phyloP scores from a whole-genome alignment of 2,329 filamentous ascomycete genomes.

The Neoascochyta sp. region DNA sequence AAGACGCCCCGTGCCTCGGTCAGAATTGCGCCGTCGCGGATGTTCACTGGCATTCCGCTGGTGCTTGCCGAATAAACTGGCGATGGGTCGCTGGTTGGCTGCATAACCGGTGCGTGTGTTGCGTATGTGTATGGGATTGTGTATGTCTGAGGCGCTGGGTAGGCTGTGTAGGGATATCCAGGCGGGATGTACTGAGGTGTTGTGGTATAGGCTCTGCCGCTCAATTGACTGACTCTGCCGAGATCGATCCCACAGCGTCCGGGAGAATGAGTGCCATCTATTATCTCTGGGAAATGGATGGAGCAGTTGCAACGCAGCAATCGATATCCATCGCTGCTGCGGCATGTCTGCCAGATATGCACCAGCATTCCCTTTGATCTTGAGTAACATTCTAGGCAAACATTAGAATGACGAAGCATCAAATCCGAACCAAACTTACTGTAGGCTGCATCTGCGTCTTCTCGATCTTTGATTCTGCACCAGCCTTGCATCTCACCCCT shows the following conservation, averaged over 20 bases:
- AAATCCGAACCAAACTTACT: conserved; percentile 15
- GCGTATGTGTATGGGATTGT: conserved; percentile 15
- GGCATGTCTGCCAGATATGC: conserved; percentile 33
- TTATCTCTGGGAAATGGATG: conserved; percentile 20
- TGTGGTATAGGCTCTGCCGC: conserved; percentile 7
- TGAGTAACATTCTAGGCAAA: conserved; percentile 17
- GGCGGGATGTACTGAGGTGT: conserved; percentile 17
- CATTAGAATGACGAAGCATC: conserved; percentile 2
- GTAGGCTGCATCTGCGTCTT: conserved; percentile 35
- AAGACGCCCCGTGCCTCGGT: conserved; percentile 40
- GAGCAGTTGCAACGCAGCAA: conserved; percentile 37
- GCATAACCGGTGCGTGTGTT: conserved; percentile 14
- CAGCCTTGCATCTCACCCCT: conserved; percentile 34
- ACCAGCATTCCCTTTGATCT: conserved; percentile 23
- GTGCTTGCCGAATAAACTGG: conserved; percentile 30
- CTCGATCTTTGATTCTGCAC: conserved; percentile 32
- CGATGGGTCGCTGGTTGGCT: conserved; percentile 6
- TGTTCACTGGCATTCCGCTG: conserved; percentile 36
- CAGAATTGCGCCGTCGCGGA: conserved; percentile 33
- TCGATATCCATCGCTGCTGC: conserved; percentile 22
- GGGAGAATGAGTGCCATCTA: conserved; percentile 25
- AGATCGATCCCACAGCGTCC: conserved; percentile 31
- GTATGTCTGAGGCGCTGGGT: conserved; percentile 20
- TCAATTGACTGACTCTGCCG: conserved; percentile 22
- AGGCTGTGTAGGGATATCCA: conserved; percentile 21